Percentiles rank a stretch among this genome's conserved stretches.
These are phyloP conservation scores for Colletotrichum scovillei DNA, from an alignment of 2,329 filamentous ascomycete genomes.

Conservation along the genomic window DNA sequence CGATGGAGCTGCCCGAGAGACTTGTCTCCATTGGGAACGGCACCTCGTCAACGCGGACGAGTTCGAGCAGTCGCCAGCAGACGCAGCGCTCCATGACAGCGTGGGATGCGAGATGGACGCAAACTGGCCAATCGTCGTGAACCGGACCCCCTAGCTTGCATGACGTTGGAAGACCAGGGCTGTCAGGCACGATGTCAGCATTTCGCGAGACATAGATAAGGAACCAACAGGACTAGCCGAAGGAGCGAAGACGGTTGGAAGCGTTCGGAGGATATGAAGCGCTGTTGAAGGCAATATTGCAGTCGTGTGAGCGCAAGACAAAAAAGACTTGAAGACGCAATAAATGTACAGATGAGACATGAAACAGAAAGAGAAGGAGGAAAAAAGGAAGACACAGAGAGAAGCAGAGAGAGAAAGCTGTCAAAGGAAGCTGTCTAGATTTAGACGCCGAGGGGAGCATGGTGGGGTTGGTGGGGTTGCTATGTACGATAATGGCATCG, in stretches of 20 bases:
- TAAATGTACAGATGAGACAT: background rate
- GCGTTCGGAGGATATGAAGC: background rate
- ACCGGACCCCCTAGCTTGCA: background rate
- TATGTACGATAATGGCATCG: conserved; percentile 22
- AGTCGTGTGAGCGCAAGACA: background rate
- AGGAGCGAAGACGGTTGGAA: background rate
- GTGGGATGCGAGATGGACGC: conserved; percentile 17
- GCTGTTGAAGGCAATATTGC: background rate
- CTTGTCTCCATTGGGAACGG: conserved; percentile 9
- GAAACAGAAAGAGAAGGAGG: background rate
- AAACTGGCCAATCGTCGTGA: conserved; percentile 16
- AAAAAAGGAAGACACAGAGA: background rate
- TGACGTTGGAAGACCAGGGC: background rate
- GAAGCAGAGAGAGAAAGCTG: background rate
- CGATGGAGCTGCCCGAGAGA: conserved; percentile 12
- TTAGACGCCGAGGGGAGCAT: background rate
- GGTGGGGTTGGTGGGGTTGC: background rate
- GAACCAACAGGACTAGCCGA: background rate
- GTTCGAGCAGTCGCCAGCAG: conserved; percentile 4
- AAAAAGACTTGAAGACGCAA: background rate
- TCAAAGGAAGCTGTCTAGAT: background rate
- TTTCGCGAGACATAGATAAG: background rate
- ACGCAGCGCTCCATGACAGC: background rate
- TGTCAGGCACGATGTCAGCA: background rate
- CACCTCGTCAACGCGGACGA: background rate